Evolutionary conservation across 371 early-diverging fungal genomes (phyloP).

Genomic region (Rhizomucor pusillus): DNA sequence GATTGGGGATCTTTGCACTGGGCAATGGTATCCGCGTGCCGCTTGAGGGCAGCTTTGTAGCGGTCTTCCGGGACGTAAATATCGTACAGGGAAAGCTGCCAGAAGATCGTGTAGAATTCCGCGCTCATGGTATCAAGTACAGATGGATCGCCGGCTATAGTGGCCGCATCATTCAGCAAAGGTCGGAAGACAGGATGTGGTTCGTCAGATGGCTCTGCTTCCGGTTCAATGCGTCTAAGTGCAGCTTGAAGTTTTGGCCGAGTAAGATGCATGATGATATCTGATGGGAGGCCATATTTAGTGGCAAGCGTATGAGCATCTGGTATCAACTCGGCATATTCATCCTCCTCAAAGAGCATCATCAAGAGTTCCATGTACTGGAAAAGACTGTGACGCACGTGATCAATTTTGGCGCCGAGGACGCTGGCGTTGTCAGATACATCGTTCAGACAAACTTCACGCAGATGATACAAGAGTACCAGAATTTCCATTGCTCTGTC

Average conservation of each 20-base stretch:
- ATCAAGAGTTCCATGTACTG: slow-evolving; percentile 69
- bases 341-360: slow-evolving; percentile 55
- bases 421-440: slow-evolving; percentile 55
- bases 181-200: slow-evolving; percentile 23
- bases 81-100: slow-evolving; percentile 83
- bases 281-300: slow-evolving; percentile 64
- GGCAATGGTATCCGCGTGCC: slow-evolving; percentile 46
- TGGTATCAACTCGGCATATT: slow-evolving; percentile 61
- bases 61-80: slow-evolving; percentile 71
- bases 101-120: slow-evolving; percentile 82
- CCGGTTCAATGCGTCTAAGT: slow-evolving; percentile 12
- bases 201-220: slow-evolving; percentile 10
- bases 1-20: slow-evolving; percentile 39
- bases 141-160: slow-evolving; percentile 32
- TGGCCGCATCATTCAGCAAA: slow-evolving; percentile 12
- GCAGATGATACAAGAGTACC: slow-evolving; percentile 48
- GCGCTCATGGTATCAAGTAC: slow-evolving; percentile 57
- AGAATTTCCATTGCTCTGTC: slow-evolving; percentile 57
- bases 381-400: slow-evolving; percentile 54
- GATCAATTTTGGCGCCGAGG: slow-evolving; percentile 33
- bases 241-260: slow-evolving; percentile 60
- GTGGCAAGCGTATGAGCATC: slow-evolving; percentile 51
- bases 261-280: slow-evolving; percentile 70
- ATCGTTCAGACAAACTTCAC: slow-evolving; percentile 47
- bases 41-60: slow-evolving; percentile 70